These are phyloP conservation scores for Pistacia atlantica DNA, from an alignment of 345 rosid genomes.

Conservation along the genomic window DNA sequence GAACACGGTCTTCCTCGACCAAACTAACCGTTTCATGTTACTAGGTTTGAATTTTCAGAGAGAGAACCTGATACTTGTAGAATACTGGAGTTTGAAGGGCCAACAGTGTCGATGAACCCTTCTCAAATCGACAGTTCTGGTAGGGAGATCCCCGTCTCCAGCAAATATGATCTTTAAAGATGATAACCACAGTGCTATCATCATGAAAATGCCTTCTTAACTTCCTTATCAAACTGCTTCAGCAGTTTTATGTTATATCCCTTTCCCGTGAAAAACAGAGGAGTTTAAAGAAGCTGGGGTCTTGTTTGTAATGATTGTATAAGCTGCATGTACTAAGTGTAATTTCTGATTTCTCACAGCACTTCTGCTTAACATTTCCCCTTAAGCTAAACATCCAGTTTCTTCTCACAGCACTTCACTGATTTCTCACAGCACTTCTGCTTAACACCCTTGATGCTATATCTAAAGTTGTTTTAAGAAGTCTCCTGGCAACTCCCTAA, in stretches of 20 bases:
- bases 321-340: too few species aligned
- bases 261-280: too few species aligned
- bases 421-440: too few species aligned
- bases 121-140: conserved; percentile 67
- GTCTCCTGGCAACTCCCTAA: conserved; percentile 83
- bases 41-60: conserved; percentile 10
- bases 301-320: too few species aligned
- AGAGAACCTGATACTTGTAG: conserved; percentile 33
- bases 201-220: conserved; percentile 73
- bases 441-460: conserved; percentile 75
- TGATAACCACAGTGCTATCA: conserved; percentile 82
- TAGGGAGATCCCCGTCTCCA: conserved; percentile 37
- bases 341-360: too few species aligned
- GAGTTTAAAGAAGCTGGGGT: too few species aligned
- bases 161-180: conserved; percentile 66
- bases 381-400: too few species aligned
- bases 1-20: not conserved
- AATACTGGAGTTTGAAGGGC: conserved; percentile 70
- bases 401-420: too few species aligned
- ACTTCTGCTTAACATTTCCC: too few species aligned
- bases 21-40: conserved; percentile 11
- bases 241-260: conserved; percentile 74
- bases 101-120: conserved; percentile 60
- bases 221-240: conserved; percentile 62
- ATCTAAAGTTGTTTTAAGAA: conserved; percentile 66